Evolutionary conservation across 2,329 filamentous ascomycete species (phyloP).

Genomic region (Pseudohalonectria lignicola): DNA sequence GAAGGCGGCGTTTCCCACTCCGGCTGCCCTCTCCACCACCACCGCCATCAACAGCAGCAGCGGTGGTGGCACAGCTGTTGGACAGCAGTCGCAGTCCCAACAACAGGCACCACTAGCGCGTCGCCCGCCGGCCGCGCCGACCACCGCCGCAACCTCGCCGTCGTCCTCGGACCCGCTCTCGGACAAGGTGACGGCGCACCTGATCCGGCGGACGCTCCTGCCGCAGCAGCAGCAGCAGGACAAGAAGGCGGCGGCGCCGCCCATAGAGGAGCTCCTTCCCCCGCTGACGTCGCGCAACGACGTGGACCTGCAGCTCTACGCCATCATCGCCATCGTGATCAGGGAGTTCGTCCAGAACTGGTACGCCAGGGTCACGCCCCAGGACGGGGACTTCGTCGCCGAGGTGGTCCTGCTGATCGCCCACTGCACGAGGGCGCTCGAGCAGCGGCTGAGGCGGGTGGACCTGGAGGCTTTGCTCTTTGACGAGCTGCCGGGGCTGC

Average conservation of each 20-base stretch:
- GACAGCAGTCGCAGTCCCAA: not conserved
- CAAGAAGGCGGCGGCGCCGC: constrained; percentile 23
- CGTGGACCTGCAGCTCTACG: constrained; percentile 87
- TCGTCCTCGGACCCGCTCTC: constrained; percentile 44
- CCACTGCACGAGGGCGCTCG: constrained; percentile 78
- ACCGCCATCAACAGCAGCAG: too few relatives aligned
- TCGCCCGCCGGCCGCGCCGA: constrained; percentile 3
- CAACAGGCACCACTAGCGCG: not conserved
- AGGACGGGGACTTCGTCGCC: constrained; percentile 79
- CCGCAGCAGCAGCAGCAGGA: constrained; percentile 41
- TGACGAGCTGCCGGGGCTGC: constrained; percentile 75
- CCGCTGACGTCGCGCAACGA: constrained; percentile 91
- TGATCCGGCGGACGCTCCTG: constrained; percentile 78
- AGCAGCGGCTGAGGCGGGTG: constrained; percentile 72
- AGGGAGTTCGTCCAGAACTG: constrained; percentile 85
- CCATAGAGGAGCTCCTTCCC: constrained; percentile 74
- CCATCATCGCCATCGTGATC: constrained; percentile 78
- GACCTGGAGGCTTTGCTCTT: constrained; percentile 75
- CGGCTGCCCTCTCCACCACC: too few relatives aligned
- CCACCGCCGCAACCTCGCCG: constrained; percentile 11
- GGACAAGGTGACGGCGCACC: constrained; percentile 66
- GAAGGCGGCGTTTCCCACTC: too few relatives aligned
- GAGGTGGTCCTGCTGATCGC: constrained; percentile 87
- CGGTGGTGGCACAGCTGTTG: too few relatives aligned
- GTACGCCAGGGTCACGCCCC: constrained; percentile 86